phyloP scores from a whole-genome alignment of 352 stramenopile genomes.

The Phytophthora constricta region DNA sequence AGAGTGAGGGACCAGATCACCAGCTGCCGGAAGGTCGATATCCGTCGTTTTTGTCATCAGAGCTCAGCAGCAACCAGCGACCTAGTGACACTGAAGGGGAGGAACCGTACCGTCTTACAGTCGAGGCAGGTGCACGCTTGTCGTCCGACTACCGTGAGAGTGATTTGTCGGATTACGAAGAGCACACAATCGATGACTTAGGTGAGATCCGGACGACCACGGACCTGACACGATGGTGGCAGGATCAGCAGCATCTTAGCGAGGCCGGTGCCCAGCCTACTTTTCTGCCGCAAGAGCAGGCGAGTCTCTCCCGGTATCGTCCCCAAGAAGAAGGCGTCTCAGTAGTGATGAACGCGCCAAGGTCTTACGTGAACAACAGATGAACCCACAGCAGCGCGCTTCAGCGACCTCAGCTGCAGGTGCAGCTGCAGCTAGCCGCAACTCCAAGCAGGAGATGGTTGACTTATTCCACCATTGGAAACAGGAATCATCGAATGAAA shows the following conservation, averaged over 20 bases:
- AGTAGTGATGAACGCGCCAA: conserved; percentile 11
- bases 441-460: conserved; percentile 42
- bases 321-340: conserved; percentile 9
- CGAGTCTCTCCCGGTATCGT: conserved; percentile 27
- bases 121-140: conserved; percentile 29
- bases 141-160: conserved; percentile 37
- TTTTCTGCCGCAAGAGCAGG: conserved; percentile 11
- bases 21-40: conserved; percentile 29
- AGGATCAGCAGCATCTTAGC: conserved; percentile 37
- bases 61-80: conserved; percentile 34
- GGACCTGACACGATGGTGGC: conserved; percentile 55
- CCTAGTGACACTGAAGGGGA: conserved; percentile 33
- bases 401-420: conserved; percentile 6
- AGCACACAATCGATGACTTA: conserved; percentile 48
- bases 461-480: conserved; percentile 43
- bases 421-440: conserved; percentile 15
- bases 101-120: conserved; percentile 32
- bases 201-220: conserved; percentile 52
- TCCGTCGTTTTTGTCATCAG: conserved; percentile 47
- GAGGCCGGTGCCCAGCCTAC: conserved; percentile 13
- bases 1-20: conserved; percentile 21
- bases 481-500: conserved; percentile 38
- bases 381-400: conserved; percentile 13
- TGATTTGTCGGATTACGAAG: conserved; percentile 49
- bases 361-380: background rate